Evolutionary conservation across 805 yeast species (phyloP), one percentile per base, ranked within the genome.

Genomic region (Teunomyces stri): DNA sequence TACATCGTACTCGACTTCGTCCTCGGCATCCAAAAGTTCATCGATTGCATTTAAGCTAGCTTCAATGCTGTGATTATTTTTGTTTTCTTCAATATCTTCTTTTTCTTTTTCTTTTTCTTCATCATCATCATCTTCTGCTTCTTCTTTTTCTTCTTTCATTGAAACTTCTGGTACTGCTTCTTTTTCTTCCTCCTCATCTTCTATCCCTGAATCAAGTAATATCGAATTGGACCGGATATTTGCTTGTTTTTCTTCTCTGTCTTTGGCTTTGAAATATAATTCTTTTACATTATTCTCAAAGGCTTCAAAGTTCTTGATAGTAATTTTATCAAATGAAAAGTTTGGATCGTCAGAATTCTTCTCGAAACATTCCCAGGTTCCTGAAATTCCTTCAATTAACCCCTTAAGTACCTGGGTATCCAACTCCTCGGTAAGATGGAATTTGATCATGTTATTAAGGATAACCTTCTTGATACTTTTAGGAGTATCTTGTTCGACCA

Each of bases 381-480:
- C 75, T 16, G 62, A 61, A 18, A 72, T 45, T 10, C 70, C 72
- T 18, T 57, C 60, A n/a, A 55, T 49, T 25, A 72, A 58, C 1
- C 74, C 74, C 29, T 56, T 52, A 25, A 72, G 58, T 5, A 65
- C 55, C 31, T 54, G 60, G 4, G 62, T 47, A 5, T 69, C 70
- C 20, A 69, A 46, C 21, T 56, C 52, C 22, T 61, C 68, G 1
- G 65, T 53, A 5, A 72, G 50, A 21, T 50, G 53, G 15, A 87
- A 67, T 51, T 79, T 80, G 21, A 74, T 68, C 28, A 87, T 63
- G 38, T 76, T 75, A 11, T 66, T 65, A 7, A 85, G 59, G 1
- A 87, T 68, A 30, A 81, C 71, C 50, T 79, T 84, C 50, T 79
- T 79, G 31, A 75, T 66, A 4, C 63, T 69, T 51, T 79, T 83